Evolutionary conservation across 2,329 filamentous ascomycete species (phyloP).

Genomic region (Blastomyces percursus): DNA sequence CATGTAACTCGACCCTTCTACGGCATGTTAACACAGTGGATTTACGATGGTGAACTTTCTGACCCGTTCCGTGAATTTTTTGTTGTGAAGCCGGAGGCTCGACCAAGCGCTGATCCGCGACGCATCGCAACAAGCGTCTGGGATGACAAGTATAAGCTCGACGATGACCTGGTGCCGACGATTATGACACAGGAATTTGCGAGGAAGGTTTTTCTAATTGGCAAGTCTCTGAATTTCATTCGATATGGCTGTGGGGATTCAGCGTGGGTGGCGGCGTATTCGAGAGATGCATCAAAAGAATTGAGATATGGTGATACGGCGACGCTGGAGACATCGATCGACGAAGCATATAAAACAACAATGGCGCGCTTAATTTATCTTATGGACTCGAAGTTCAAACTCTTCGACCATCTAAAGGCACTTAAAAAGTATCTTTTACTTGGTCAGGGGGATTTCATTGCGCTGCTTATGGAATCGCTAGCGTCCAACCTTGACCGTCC

Average conservation of each 20-base stretch:
- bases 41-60: constrained; percentile 95
- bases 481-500: constrained; percentile 87
- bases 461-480: constrained; percentile 90
- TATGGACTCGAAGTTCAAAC: constrained; percentile 89
- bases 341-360: constrained; percentile 93
- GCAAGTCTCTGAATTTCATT: constrained; percentile 97
- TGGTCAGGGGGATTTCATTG: constrained; percentile 94
- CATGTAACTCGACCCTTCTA: constrained; percentile 94
- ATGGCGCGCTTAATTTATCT: constrained; percentile 90
- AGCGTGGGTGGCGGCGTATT: constrained; percentile 91
- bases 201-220: constrained; percentile 92
- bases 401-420: constrained; percentile 84
- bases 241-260: constrained; percentile 89
- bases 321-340: constrained; percentile 82
- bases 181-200: constrained; percentile 92
- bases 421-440: constrained; percentile 91
- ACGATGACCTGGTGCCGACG: constrained; percentile 75
- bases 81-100: constrained; percentile 63
- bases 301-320: constrained; percentile 87
- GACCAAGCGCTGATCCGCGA: constrained; percentile 40
- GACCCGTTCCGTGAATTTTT: constrained; percentile 96
- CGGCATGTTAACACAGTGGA: constrained; percentile 90
- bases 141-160: constrained; percentile 93
- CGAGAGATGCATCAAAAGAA: constrained; percentile 83
- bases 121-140: constrained; percentile 72